Conservation (phyloP, 2,329 filamentous ascomycete genomes). For the Alternaria sp. region DNA sequence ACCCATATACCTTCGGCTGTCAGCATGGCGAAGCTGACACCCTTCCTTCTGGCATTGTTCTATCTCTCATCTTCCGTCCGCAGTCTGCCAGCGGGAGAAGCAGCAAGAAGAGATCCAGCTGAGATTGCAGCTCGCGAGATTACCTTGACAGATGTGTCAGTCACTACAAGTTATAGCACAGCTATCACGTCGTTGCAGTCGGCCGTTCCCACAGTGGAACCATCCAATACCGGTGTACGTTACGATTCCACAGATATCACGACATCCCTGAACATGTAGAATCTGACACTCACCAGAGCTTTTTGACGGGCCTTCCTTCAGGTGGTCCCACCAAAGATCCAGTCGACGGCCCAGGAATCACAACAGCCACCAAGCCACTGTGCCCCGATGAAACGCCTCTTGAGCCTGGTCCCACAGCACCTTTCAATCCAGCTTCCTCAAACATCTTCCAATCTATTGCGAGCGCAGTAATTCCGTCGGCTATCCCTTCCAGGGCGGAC, state of each 20-base stretch:
- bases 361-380: constrained; percentile 28
- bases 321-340: constrained; percentile 38
- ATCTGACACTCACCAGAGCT: constrained; percentile 29
- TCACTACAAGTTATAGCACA: constrained; percentile 42
- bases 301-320: constrained; percentile 40
- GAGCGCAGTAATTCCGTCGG: constrained; percentile 47
- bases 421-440: constrained; percentile 17
- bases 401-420: constrained; percentile 31
- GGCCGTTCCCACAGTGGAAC: constrained; percentile 28
- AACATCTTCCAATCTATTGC: constrained; percentile 53
- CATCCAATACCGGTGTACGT: constrained; percentile 39
- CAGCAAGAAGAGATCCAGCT: constrained; percentile 13
- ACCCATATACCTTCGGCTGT: neutral
- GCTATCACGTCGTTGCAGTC: constrained; percentile 37
- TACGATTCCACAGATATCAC: neutral
- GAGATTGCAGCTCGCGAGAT: constrained; percentile 30
- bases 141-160: constrained; percentile 24
- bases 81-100: constrained; percentile 28
- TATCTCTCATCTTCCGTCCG: constrained; percentile 31
- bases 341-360: constrained; percentile 22
- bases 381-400: constrained; percentile 38
- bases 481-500: constrained; percentile 45
- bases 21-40: constrained; percentile 36
- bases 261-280: no score
- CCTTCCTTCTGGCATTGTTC: constrained; percentile 31